Conservation (phyloP, 345 rosid species). For the Cardamine occulta region DNA sequence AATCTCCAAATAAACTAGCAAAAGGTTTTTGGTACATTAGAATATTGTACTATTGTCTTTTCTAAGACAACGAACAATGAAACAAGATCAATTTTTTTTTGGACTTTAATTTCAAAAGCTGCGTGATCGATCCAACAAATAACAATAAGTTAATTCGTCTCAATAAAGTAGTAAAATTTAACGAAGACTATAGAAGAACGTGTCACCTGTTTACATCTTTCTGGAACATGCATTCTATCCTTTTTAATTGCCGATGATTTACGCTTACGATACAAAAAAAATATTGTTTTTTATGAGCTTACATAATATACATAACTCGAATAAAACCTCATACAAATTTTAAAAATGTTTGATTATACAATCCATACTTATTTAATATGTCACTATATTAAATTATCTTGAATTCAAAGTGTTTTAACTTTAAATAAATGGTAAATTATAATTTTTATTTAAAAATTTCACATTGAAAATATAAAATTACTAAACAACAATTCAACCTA, state of each 20-base stretch:
- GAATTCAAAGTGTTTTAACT: too few relatives aligned
- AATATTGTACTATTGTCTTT: slow-evolving; percentile 30
- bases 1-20: slow-evolving; percentile 6
- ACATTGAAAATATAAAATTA: too few relatives aligned
- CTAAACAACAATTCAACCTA: too few relatives aligned
- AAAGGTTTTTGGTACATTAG: slow-evolving; percentile 31
- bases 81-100: background rate
- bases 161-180: slow-evolving; percentile 14
- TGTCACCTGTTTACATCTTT: slow-evolving; percentile 35
- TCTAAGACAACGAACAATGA: slow-evolving; percentile 28
- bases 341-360: too few relatives aligned
- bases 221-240: slow-evolving; percentile 10
- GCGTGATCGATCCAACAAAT: slow-evolving; percentile 27
- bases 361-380: too few relatives aligned
- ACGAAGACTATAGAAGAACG: slow-evolving; percentile 19
- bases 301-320: background rate
- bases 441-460: too few relatives aligned
- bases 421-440: too few relatives aligned
- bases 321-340: too few relatives aligned
- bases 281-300: background rate
- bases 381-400: too few relatives aligned
- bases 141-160: slow-evolving; percentile 9
- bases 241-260: slow-evolving; percentile 4
- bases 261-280: slow-evolving; percentile 1
- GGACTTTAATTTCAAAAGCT: slow-evolving; percentile 41